phyloP scores from a whole-genome alignment of 2,329 filamentous ascomycete species.

The Leptosphaerulina australis region DNA sequence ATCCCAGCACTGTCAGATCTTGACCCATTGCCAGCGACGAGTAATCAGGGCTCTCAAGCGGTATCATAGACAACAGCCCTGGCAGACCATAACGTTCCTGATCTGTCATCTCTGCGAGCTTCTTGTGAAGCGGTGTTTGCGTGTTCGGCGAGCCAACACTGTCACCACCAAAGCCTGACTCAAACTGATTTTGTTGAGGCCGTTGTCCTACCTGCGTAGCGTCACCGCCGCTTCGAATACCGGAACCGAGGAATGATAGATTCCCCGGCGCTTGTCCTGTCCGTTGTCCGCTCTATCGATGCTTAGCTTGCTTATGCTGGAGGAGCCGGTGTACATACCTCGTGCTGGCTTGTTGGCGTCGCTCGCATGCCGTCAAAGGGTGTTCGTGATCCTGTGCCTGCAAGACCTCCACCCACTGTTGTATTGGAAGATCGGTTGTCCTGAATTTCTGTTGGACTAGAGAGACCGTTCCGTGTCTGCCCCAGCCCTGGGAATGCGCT shows the following conservation, averaged over 20 bases:
- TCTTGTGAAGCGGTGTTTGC: constrained; percentile 49
- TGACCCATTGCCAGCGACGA: constrained; percentile 64
- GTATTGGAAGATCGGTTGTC: constrained; percentile 43
- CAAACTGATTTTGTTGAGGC: constrained; percentile 39
- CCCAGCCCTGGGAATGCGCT: constrained; percentile 51
- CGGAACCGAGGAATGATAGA: constrained; percentile 39
- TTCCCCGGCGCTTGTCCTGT: constrained; percentile 37
- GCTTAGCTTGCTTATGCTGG: constrained; percentile 8
- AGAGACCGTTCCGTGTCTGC: constrained; percentile 53
- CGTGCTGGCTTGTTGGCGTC: constrained; percentile 40
- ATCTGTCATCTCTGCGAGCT: constrained; percentile 64
- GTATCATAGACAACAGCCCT: constrained; percentile 64
- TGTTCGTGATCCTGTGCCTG: constrained; percentile 39
- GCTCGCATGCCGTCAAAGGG: constrained; percentile 42
- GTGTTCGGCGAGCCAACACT: constrained; percentile 40
- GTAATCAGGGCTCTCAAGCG: constrained; percentile 58
- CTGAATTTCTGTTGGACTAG: constrained; percentile 47
- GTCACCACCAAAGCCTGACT: constrained; percentile 41
- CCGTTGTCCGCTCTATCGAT: constrained; percentile 31
- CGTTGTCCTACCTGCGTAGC: constrained; percentile 36
- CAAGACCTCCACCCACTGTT: constrained; percentile 39
- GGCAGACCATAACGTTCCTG: constrained; percentile 65
- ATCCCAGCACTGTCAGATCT: constrained; percentile 66
- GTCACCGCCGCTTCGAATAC: constrained; percentile 28
- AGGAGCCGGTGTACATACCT: constrained; percentile 34